phyloP scores from a whole-genome alignment of 2,329 filamentous ascomycete genomes.

The Kalmusia sp. region DNA sequence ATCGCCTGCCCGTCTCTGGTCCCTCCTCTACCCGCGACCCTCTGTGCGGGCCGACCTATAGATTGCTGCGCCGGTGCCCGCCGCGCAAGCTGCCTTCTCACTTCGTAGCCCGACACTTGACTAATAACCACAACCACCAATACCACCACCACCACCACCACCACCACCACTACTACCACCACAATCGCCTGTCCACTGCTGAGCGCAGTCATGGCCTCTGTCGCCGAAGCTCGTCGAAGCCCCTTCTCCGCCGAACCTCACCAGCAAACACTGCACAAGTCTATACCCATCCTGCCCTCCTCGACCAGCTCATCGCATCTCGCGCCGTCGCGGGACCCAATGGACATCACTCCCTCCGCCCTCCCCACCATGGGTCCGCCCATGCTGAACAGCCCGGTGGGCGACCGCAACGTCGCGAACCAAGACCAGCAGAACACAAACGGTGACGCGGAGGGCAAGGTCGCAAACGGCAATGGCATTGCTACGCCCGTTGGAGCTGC shows the following conservation, averaged over 20 bases:
- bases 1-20: background rate
- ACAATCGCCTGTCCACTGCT: constrained; percentile 14
- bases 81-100: constrained; percentile 11
- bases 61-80: background rate
- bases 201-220: constrained; percentile 50
- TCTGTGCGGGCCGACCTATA: background rate
- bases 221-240: constrained; percentile 54
- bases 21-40: background rate
- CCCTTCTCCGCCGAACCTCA: constrained; percentile 53
- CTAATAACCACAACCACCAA: too few species aligned
- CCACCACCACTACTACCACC: too few species aligned
- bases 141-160: too few species aligned
- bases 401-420: constrained; percentile 50
- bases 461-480: constrained; percentile 50
- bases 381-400: constrained; percentile 56
- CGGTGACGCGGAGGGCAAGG: constrained; percentile 36
- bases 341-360: constrained; percentile 61
- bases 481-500: constrained; percentile 62
- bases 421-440: constrained; percentile 30
- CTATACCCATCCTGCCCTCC: constrained; percentile 60
- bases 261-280: constrained; percentile 55
- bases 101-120: constrained; percentile 9
- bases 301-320: constrained; percentile 51
- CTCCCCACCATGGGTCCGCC: constrained; percentile 57
- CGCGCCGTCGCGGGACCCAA: constrained; percentile 57